Evolutionary conservation across 169 alveolate genomes (phyloP).

Genomic region (Plasmodium blacklocki): DNA sequence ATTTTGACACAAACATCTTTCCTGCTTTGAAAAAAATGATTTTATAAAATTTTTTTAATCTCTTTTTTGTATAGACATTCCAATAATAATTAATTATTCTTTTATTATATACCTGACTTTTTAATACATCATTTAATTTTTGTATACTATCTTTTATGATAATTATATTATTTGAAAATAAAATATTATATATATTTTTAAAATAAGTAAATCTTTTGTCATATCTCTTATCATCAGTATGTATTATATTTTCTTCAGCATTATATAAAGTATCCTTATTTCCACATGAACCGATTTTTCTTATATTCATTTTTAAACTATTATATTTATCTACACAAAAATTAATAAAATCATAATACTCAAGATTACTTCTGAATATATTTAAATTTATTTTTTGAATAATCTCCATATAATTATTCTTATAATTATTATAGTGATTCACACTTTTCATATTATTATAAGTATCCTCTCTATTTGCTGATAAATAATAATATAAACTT

Average conservation of each 20-base stretch:
- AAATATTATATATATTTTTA: slow-evolving; percentile 59
- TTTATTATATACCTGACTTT: neutral
- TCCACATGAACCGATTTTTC: too few relatives aligned
- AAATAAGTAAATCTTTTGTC: neutral
- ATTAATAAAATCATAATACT: slow-evolving; percentile 56
- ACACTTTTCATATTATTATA: too few relatives aligned
- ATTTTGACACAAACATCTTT: slow-evolving; percentile 25
- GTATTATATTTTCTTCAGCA: neutral
- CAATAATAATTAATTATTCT: slow-evolving; percentile 53
- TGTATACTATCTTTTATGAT: slow-evolving; percentile 21
- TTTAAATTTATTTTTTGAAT: slow-evolving; percentile 46
- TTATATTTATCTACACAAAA: slow-evolving; percentile 49
- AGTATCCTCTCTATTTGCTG: neutral
- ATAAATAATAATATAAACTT: slow-evolving; percentile 61
- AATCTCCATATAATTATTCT: slow-evolving; percentile 1
- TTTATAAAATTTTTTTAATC: slow-evolving; percentile 24
- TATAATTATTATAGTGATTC: neutral
- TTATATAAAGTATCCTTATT: neutral
- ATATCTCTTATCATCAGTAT: neutral
- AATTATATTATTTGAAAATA: slow-evolving; percentile 46
- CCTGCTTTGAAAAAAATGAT: slow-evolving; percentile 27
- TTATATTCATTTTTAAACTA: neutral
- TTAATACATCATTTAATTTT: slow-evolving; percentile 43
- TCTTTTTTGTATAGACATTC: slow-evolving; percentile 35
- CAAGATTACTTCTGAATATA: slow-evolving; percentile 56